A percentile compares a stretch with the other conserved stretches of the same genome.
Evolutionary conservation across 2,329 filamentous ascomycete genomes (phyloP).

Genomic region (Beauveria scarabaeidicola): DNA sequence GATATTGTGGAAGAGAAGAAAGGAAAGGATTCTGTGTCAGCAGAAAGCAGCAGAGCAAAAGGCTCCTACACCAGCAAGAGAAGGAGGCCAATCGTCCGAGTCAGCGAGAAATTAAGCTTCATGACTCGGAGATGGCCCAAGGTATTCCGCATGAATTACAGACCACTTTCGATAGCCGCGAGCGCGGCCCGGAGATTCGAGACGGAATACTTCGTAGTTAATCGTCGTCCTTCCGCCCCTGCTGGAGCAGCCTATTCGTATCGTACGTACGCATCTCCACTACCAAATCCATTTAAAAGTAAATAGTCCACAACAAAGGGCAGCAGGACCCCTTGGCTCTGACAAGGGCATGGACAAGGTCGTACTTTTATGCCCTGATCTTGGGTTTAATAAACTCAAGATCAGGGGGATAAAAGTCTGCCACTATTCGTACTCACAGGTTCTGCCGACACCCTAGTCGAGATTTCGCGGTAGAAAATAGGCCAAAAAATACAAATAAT

Average conservation of each 20-base stretch:
- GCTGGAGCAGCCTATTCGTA: no score
- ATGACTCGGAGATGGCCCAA: background rate
- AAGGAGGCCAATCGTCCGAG: background rate
- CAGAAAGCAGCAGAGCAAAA: background rate
- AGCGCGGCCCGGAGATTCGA: no score
- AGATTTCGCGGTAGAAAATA: background rate
- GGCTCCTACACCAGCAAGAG: background rate
- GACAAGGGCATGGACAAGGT: background rate
- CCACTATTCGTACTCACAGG: no score
- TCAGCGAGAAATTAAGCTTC: background rate
- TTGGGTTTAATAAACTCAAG: no score
- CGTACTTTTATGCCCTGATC: no score
- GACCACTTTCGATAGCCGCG: background rate
- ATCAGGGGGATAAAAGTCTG: no score
- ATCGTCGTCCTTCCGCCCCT: no score
- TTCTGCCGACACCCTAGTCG: background rate
- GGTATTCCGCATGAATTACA: background rate
- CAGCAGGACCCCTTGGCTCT: background rate
- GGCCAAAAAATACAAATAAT: background rate
- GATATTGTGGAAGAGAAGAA: no score
- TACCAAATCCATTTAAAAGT: no score
- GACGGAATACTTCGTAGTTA: no score
- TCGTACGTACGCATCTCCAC: no score
- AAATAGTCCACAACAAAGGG: no score
- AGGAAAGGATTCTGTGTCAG: background rate